phyloP scores from a whole-genome alignment of 2,329 filamentous ascomycete genomes.

The Tympanopsis confertula region DNA sequence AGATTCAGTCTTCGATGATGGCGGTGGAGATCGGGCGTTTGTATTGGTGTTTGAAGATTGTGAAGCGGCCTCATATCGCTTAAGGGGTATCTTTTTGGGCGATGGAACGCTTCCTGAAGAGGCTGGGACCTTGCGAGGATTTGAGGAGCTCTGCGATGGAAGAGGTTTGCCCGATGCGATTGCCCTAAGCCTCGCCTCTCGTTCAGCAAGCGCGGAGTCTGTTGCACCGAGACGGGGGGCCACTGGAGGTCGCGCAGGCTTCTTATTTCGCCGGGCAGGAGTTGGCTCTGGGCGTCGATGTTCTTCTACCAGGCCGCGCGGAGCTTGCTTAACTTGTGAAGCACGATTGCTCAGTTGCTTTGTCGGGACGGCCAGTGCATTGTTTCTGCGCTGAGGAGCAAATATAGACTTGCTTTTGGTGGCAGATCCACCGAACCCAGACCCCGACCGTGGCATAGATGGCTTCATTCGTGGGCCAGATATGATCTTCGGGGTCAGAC shows the following conservation, averaged over 20 bases:
- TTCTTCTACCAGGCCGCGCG: constrained; percentile 25
- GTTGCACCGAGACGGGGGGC: constrained; percentile 1
- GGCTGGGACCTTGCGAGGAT: too few relatives aligned
- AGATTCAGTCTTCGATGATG: too few relatives aligned
- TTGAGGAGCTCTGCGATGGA: too few relatives aligned
- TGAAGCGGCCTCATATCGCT: too few relatives aligned
- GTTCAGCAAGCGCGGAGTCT: constrained; percentile 10
- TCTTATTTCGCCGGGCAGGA: not conserved
- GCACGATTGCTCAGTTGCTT: not conserved
- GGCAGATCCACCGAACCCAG: not conserved
- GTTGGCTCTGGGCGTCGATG: constrained; percentile 16
- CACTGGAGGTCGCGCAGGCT: not conserved
- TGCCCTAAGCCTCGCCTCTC: constrained; percentile 16
- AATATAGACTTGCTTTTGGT: not conserved
- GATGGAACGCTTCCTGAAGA: too few relatives aligned
- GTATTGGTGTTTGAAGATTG: too few relatives aligned
- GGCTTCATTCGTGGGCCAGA: not conserved
- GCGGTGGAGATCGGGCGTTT: too few relatives aligned
- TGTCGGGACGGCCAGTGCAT: not conserved
- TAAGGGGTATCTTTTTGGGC: too few relatives aligned
- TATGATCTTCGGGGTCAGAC: not conserved
- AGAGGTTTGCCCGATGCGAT: constrained; percentile 14
- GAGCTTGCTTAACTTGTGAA: constrained; percentile 18
- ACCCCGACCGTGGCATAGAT: not conserved
- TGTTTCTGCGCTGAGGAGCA: not conserved